phyloP scores from a whole-genome alignment of 805 yeast genomes.

The Tetrapisispora namnaoensis region DNA sequence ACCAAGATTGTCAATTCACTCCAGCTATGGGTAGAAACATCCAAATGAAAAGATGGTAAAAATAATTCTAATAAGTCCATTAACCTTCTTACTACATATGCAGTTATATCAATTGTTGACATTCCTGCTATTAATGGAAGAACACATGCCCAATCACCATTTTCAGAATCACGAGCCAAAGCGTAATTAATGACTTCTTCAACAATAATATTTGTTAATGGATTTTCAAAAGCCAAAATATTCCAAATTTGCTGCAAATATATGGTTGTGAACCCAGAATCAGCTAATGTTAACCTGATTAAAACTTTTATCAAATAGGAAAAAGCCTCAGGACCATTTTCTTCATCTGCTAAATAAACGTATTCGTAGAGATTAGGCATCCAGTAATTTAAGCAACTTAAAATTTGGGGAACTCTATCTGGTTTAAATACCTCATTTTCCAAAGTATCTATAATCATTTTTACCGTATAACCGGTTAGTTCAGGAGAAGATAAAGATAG shows the following conservation, averaged over 20 bases:
- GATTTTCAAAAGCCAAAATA: constrained; percentile 49
- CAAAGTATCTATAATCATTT: constrained; percentile 20
- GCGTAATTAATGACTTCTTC: constrained; percentile 70
- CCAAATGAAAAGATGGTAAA: constrained; percentile 33
- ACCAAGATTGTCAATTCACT: constrained; percentile 63
- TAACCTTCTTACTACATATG: constrained; percentile 49
- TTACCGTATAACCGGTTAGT: constrained; percentile 46
- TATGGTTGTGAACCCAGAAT: constrained; percentile 39
- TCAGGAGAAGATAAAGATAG: constrained; percentile 49
- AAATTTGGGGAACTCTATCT: constrained; percentile 16
- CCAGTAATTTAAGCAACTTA: constrained; percentile 53
- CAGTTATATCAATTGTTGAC: constrained; percentile 67
- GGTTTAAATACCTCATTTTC: constrained; percentile 15
- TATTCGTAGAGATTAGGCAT: constrained; percentile 50
- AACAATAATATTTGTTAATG: constrained; percentile 46
- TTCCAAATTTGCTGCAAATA: constrained; percentile 61
- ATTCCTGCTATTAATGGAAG: constrained; percentile 51
- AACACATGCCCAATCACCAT: constrained; percentile 54
- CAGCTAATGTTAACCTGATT: constrained; percentile 46
- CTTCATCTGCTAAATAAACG: constrained; percentile 45
- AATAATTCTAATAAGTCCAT: constrained; percentile 45
- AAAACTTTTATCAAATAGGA: constrained; percentile 53
- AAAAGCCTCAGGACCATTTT: constrained; percentile 50
- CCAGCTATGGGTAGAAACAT: constrained; percentile 46
- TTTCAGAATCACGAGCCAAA: constrained; percentile 69